Evolutionary conservation across 129 eudicot genomes (phyloP), one percentile per base, ranked within the genome.

Genomic region (Helianthus annuus): DNA sequence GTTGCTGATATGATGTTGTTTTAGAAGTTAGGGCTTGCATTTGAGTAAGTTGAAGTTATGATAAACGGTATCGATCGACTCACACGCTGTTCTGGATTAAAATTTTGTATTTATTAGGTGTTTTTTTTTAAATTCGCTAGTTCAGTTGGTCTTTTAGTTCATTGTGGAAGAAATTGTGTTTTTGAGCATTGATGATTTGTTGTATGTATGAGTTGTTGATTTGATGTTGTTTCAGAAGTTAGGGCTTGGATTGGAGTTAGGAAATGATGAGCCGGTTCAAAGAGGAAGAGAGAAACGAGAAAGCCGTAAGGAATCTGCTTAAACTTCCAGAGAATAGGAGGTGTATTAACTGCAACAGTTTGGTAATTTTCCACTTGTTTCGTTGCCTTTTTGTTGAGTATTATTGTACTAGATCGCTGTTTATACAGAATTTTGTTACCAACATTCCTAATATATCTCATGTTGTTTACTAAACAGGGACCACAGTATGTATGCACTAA

Each of bases 401-500:
- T 14, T 56, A 56, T 70, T 56, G 56, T 52, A 27, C 57, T 12
- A 14, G 12, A 15, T 46, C 40, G 24, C 55, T 51, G 51, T 58
- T 27, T 60, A 10, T 52, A 42, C 10, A 40, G 38, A 44, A 17
- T 13, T 3, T 40, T 66, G 45, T 49, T 24, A 11, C 32, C 44
- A 24, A n/a, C 59, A 27, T 15, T 66, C n/a, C 10, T 44, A 10
- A 6, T 51, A 13, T 55, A 32, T 16, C 72, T 63, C 64, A 42
- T 59, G 46, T 19, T 46, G 29, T 78, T 57, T 22, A 27, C 54
- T 29, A 38, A 63, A 19, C 89, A 91, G 97, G 97, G 97, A 38
- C 95, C 97, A 44, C 97, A 91, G 61, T 91, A 91, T 78, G 97
- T 91, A 58, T 91, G 97, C 80, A 91, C 91, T 59, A 88, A 77